Evolutionary conservation across 768 basidiomycete genomes (phyloP), one percentile per base, ranked within the genome.

Genomic region (Termitomyces sp.): DNA sequence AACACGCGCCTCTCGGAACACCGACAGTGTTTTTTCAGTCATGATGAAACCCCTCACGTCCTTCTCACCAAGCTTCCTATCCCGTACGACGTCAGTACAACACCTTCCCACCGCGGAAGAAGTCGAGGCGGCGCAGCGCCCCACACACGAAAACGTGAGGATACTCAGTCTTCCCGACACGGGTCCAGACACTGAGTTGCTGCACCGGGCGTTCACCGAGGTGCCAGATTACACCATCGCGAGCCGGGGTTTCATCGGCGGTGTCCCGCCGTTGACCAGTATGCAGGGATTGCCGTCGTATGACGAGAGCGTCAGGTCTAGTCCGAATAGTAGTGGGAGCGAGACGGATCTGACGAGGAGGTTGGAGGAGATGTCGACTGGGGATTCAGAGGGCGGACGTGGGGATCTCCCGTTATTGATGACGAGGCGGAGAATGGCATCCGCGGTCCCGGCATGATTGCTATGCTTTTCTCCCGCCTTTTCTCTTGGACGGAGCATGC

Each of bases 201-300:
- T 88, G 57, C 83, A 83, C 61, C 79, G 85, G 22, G 82, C 84
- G 47, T 86, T 83, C 64, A 90, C 81, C 61, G 84, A 80, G 75
- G 90, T 97, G 18, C 96, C 96, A 1, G 85, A 90, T 62, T 98
- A 98, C 70, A 80, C 80, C 20, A 79, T 91, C 46, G 92, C 95
- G 3, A 84, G 87, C 59, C 77, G 88, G 14, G 94, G 94, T 6
- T 96, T 95, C 71, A 79, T 95, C 27, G 94, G 94, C 7, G 94
- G 94, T 5, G 87, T 95, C n/a, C 86, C 89, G 10, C 94, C 96
- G 16, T 70, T 94, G 65, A 79, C 79, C 64, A 87, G 88, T 64
- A 78, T 87, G 75, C 77, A 75, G 27, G 92, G 90, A 6, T 67
- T 96, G 63, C 95, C 95, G 47, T 90, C 86, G 39, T 98, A 98